Evolutionary conservation across 306 rosid genomes (phyloP).

Genomic region (Inga oerstediana): DNA sequence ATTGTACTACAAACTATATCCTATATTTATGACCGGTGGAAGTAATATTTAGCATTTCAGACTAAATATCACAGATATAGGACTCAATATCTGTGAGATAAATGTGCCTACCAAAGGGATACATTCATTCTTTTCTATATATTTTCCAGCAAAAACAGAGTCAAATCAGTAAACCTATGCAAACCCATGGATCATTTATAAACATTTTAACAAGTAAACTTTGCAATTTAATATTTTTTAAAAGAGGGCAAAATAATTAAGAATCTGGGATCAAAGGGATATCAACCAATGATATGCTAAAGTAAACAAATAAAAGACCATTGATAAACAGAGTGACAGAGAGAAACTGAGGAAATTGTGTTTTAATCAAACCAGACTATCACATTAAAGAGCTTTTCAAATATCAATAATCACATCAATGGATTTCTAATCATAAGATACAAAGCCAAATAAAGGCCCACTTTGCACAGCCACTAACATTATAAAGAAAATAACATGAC

Average conservation of each 20-base stretch:
- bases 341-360: neutral
- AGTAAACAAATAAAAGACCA: neutral
- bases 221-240: neutral
- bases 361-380: neutral
- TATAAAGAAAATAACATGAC: neutral
- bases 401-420: neutral
- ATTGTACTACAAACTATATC: too few relatives aligned
- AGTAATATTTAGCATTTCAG: neutral
- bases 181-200: neutral
- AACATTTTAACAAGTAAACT: neutral
- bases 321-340: neutral
- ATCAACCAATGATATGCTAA: neutral
- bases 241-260: neutral
- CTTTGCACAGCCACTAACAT: slow-evolving; percentile 7
- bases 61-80: neutral
- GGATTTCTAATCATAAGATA: too few relatives aligned
- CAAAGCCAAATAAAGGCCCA: neutral
- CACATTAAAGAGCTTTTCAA: neutral
- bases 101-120: neutral
- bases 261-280: neutral
- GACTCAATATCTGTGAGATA: neutral
- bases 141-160: slow-evolving; percentile 6
- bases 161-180: neutral
- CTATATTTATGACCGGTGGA: too few relatives aligned
- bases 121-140: neutral